Base-by-base conservation (phyloP, 2,329 filamentous ascomycete genomes). In the Aspergillus quadrilineatus region DNA sequence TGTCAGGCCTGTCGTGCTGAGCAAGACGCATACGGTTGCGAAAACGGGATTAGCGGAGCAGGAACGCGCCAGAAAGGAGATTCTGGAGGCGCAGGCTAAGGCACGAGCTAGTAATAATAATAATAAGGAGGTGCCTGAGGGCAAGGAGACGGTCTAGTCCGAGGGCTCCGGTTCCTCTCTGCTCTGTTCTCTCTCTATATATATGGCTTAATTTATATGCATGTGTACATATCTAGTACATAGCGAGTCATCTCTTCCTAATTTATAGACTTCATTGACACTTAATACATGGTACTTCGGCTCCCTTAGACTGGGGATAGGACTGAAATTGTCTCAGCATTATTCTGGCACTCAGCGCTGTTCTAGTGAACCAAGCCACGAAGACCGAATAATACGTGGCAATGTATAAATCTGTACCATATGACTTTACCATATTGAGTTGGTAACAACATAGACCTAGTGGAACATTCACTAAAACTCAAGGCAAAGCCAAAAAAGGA, bases 51-150 rank as follows among this genome's bases (percentile, higher is more conserved):
- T 80, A 36, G 74, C 67, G 15, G 75, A 74, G 55, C 76, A 79
- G 60, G 75, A 79, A 58, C 67, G 69, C 22, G 74, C 73, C 8
- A 67, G 77, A 37, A 67, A 71, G 62, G 74, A 75, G 56, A 68
- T 67, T 55, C 51, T 65, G 55, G 64, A 63, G 8, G 64, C 50
- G 14, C 60, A 62, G 48, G 63, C 65, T 50, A 39, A n/a, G 36
- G 36, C 36, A n/a, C 63, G 65, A 12, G 61, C 92, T 45, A n/a
- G 46, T 60, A 17, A 44, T 6, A 17, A 47, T 3, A 60, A 92
- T 28, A 17, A 44, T 6, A 17, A 47, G 3, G 60, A 92, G 82
- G 70, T 88, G 87, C 65, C 88, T 85, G 26, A 41, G 22, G 44
- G 43, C n/a, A 66, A 89, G 87, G 52, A 63, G 50, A 55, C 14